These are phyloP conservation scores for Phylloporus sp. DNA, from an alignment of 768 basidiomycete species.

Conservation along the genomic window DNA sequence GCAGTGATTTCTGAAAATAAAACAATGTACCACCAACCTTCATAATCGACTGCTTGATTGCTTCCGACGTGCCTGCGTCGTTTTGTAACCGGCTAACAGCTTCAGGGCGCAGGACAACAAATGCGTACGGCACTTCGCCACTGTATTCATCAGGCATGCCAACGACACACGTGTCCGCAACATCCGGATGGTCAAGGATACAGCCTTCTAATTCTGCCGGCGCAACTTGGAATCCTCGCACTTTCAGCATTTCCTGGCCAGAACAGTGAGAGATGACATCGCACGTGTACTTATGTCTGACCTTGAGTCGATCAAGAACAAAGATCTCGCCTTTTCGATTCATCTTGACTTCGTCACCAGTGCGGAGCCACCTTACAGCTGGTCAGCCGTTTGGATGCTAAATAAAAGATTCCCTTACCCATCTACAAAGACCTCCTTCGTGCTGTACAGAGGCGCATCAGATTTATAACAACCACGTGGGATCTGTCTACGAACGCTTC, in stretches of 20 bases:
- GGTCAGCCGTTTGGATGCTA: background rate
- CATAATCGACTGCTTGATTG: slow-evolving; percentile 38
- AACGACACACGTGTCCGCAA: slow-evolving; percentile 60
- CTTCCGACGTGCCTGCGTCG: slow-evolving; percentile 29
- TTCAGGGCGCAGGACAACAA: slow-evolving; percentile 47
- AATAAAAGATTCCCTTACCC: slow-evolving; percentile 23
- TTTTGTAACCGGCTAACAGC: slow-evolving; percentile 34
- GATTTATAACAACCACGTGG: background rate
- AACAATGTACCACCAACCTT: slow-evolving; percentile 41
- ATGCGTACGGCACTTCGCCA: slow-evolving; percentile 72
- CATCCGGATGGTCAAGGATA: slow-evolving; percentile 54
- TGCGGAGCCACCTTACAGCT: slow-evolving; percentile 52
- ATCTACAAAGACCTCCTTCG: slow-evolving; percentile 58
- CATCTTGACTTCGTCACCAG: slow-evolving; percentile 66
- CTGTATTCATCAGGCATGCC: slow-evolving; percentile 68
- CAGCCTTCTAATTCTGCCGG: slow-evolving; percentile 67
- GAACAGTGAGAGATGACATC: background rate
- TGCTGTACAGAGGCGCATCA: slow-evolving; percentile 35
- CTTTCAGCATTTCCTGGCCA: slow-evolving; percentile 65
- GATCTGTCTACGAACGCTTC: slow-evolving; percentile 45
- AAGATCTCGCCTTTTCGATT: slow-evolving; percentile 59
- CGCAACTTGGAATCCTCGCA: slow-evolving; percentile 52
- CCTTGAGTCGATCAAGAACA: slow-evolving; percentile 72
- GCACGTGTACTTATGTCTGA: slow-evolving; percentile 18
- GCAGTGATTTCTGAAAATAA: background rate